A percentile compares a stretch with the other conserved stretches of the same genome.
These are phyloP conservation scores for Scheffersomyces spartinae DNA, from an alignment of 805 yeast species.

Conservation along the genomic window DNA sequence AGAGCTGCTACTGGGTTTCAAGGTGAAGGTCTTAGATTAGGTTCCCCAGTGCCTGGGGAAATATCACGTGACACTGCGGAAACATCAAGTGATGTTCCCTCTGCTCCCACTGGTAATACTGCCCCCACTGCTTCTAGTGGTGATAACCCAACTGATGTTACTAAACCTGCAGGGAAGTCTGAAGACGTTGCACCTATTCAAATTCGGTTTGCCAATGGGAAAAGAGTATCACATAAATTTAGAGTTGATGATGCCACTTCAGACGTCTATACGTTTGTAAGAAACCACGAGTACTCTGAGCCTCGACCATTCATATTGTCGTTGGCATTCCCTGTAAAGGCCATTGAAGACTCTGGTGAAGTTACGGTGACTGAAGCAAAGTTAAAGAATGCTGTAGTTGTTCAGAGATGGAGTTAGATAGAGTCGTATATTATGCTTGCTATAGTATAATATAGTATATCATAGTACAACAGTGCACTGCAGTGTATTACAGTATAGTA, in stretches of 20 bases:
- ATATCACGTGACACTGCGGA: slow-evolving; percentile 7
- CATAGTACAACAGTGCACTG: not conserved
- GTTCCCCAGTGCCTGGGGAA: slow-evolving; percentile 82
- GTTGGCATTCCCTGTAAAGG: slow-evolving; percentile 73
- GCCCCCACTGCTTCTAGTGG: not conserved
- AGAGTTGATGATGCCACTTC: slow-evolving; percentile 54
- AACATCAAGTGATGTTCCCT: slow-evolving; percentile 3
- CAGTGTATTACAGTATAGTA: slow-evolving; percentile 1
- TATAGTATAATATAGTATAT: not conserved
- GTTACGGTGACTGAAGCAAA: slow-evolving; percentile 64
- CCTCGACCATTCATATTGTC: slow-evolving; percentile 55
- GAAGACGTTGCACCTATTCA: slow-evolving; percentile 69
- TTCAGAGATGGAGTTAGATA: slow-evolving; percentile 63
- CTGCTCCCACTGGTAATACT: no score
- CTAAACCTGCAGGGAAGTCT: slow-evolving; percentile 6
- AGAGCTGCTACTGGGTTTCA: slow-evolving; percentile 50
- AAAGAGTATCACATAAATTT: slow-evolving; percentile 53
- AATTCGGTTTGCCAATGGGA: slow-evolving; percentile 76
- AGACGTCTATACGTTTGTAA: slow-evolving; percentile 57
- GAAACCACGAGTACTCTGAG: slow-evolving; percentile 31
- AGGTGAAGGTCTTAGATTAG: slow-evolving; percentile 79
- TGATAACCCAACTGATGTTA: no score
- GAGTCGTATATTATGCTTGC: not conserved
- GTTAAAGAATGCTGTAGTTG: slow-evolving; percentile 72
- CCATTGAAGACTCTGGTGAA: slow-evolving; percentile 42